Base-by-base conservation (phyloP, 805 yeast species). In the Tetrapisispora arboricola region DNA sequence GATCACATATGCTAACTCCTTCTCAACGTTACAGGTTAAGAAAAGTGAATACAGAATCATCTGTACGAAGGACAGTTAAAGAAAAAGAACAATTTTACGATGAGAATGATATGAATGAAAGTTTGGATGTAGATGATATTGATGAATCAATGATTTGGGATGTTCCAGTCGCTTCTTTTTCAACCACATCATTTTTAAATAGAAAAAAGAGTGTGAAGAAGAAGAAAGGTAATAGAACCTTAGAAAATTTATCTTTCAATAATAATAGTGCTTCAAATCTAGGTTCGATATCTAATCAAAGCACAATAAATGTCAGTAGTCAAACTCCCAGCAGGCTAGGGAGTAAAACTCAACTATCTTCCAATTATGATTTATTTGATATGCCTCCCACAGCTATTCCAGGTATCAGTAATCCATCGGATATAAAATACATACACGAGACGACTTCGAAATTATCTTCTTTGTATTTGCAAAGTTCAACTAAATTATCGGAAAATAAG, bases 321-420 rank as follows among this genome's bases (percentile, higher is more conserved):
- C 12, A 26, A 12, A 22, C 8, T 13, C 25, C 24, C 9, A n/a
- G 26, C 10, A 27, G 15, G 10, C 15, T 18, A 2, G 32, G 24
- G 4, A 36, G 18, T 27, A 26, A 19, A 18, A 26, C 22, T 6
- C 3, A 26, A 6, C 15, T 30, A 15, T 16, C 20, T 26, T 32
- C 32, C 25, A 32, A 32, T 15, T 32, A 25, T 20, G 37, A 39
- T 26, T 26, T 25, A n/a, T 44, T 55, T 16, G 55, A 60, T 13
- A 58, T 65, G 48, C 71, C 73, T 15, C 66, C 71, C 36, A 62
- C 71, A 15, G 75, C 76, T 4, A 52, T 73, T 10, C 75, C 75
- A 3, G 76, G 75, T 2, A 50, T 59, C 2, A 48, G 45, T 28
- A 36, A 37, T 38, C 44, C 54, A 12, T 47, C 56, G 8, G 62